Base-by-base conservation (phyloP, 768 basidiomycete species). In the Lactarius hengduanensis region DNA sequence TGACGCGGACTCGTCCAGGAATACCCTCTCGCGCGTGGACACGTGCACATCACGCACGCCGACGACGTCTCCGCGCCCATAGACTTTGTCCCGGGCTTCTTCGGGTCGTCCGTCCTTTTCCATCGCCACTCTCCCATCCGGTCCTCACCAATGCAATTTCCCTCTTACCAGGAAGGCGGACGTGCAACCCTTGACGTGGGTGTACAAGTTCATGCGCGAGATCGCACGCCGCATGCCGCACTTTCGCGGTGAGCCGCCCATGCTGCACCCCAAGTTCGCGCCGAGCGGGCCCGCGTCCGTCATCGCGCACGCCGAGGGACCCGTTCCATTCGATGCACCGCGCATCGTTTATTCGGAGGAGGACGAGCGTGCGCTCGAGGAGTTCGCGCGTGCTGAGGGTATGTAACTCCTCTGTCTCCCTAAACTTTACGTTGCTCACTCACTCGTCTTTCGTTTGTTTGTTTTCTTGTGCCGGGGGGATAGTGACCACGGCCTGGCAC, bases 171-270 rank as follows among this genome's bases (percentile, higher is more conserved):
- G 76, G n/a, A 65, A 70, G 43, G 74, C 70, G 18, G 76, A 77
- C 50, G 61, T 88, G 7, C 79, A 72, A 0, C 74, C 80, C 22
- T 67, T 87, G 55, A 76, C 76, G 61, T 83, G 83, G 79, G 77
- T 71, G 0, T 89, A 87, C 73, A 89, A 89, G 69, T 80, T 79
- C 63, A 61, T 72, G 5, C 79, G 86, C 1, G 87, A 89, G 74
- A 68, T 84, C 13, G 76, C 78, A 4, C 81, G 88, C 45, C 82
- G 87, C 16, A 84, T 86, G 81, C 62, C 72, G 18, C 67, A 63
- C 38, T 79, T 77, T 45, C 73, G 77, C 36, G 77, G 78, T 32
- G 77, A 78, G 63, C 66, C 71, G 28, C 64, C 63, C 3, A 56
- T 64, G 8, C 50, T 47, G 28, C 73, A 75, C 63, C 79, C 79